These are phyloP conservation scores for Mycena pura DNA, from an alignment of 768 basidiomycete species.

Conservation along the genomic window DNA sequence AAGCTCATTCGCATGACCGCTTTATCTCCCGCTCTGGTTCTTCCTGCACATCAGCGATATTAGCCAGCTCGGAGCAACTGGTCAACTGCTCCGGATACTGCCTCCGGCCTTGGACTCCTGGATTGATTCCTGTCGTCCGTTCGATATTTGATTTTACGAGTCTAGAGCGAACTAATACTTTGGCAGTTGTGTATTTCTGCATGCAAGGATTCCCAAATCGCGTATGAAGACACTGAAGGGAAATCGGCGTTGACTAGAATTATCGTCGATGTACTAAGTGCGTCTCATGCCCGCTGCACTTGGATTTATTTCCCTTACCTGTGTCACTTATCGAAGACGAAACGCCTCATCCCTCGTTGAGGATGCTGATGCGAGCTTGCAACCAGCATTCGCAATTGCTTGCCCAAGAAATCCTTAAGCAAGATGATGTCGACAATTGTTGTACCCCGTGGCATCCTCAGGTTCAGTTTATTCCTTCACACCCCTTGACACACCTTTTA, in stretches of 20 bases:
- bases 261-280: background rate
- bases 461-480: background rate
- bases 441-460: slow-evolving; percentile 1
- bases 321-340: too few species aligned
- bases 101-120: background rate
- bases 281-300: background rate
- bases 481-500: background rate
- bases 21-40: background rate
- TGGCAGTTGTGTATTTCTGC: background rate
- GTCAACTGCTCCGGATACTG: background rate
- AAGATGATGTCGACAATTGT: background rate
- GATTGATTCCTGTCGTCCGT: background rate
- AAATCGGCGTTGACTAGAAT: background rate
- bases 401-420: too few species aligned
- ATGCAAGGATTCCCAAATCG: background rate
- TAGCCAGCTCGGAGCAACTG: background rate
- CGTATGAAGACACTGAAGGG: background rate
- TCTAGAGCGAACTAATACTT: background rate
- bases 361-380: background rate
- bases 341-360: background rate
- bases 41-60: background rate
- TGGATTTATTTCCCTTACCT: background rate
- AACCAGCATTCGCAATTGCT: background rate
- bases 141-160: background rate
- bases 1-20: too few species aligned